These are phyloP conservation scores for Rhytidiadelphus loreus DNA, from an alignment of 225 moss, liverwort and hornwort species.

Conservation along the genomic window DNA sequence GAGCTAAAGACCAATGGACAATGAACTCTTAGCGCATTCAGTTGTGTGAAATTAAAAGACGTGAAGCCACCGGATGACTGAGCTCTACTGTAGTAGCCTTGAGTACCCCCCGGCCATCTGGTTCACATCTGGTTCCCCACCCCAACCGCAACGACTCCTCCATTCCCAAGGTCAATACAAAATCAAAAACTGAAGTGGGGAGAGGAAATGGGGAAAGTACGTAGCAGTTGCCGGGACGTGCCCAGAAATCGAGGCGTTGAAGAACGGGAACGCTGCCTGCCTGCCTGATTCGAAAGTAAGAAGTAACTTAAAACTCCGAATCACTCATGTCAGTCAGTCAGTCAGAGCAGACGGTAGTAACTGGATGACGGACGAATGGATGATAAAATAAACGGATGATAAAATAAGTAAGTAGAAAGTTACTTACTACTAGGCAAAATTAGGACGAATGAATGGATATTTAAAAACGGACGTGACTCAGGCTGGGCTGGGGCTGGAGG, in stretches of 20 bases:
- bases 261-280: background rate
- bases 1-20: too few relatives aligned
- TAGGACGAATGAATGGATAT: background rate
- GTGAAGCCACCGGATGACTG: too few relatives aligned
- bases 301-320: background rate
- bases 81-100: too few relatives aligned
- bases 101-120: too few relatives aligned
- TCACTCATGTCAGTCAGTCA: too few relatives aligned
- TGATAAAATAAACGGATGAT: too few relatives aligned
- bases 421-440: too few relatives aligned
- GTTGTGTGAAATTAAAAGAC: too few relatives aligned
- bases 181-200: background rate
- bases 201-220: background rate
- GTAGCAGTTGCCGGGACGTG: background rate
- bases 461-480: background rate
- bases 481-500: background rate
- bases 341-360: background rate
- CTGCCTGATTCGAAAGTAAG: background rate
- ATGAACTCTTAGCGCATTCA: too few relatives aligned
- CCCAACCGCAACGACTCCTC: background rate
- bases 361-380: background rate
- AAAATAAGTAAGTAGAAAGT: too few relatives aligned
- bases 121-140: too few relatives aligned
- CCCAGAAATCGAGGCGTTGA: constrained; percentile 1
- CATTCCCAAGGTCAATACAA: background rate